Evolutionary conservation across 805 yeast species (phyloP).

Genomic region (Metschnikowia henanensis): DNA sequence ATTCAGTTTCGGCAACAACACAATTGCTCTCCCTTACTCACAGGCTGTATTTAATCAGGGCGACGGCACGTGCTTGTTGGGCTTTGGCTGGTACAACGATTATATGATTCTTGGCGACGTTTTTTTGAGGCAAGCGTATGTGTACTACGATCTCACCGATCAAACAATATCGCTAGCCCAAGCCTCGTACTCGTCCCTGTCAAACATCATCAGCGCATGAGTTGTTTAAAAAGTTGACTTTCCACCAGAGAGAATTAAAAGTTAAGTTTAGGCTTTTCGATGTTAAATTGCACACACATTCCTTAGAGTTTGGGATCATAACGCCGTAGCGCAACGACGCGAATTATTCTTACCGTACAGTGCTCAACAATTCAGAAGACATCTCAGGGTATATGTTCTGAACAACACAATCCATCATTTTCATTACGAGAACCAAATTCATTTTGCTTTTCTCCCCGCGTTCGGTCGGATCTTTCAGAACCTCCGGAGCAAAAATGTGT

Average conservation of each 20-base stretch:
- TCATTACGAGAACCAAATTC: conserved; percentile 24
- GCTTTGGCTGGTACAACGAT: conserved; percentile 7
- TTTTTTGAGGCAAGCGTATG: conserved; percentile 18
- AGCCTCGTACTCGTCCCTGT: conserved; percentile 8
- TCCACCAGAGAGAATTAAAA: too few relatives aligned
- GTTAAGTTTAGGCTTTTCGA: too few relatives aligned
- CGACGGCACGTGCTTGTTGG: conserved; percentile 10
- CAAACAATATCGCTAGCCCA: conserved; percentile 15
- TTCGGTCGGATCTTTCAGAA: too few relatives aligned
- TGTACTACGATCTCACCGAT: conserved; percentile 17
- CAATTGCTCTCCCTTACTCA: conserved; percentile 4
- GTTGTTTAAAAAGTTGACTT: conserved; percentile 13
- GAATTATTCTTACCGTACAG: conserved; percentile 11
- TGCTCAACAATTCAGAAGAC: neutral
- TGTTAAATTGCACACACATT: too few relatives aligned
- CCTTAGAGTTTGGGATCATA: too few relatives aligned
- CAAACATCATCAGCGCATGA: conserved; percentile 12
- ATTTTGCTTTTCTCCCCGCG: conserved; percentile 10
- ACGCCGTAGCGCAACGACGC: too few relatives aligned
- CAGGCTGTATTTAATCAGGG: conserved; percentile 8
- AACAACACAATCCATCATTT: conserved; percentile 24
- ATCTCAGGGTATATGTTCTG: conserved; percentile 27
- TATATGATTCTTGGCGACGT: conserved; percentile 14
- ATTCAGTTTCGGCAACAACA: conserved; percentile 10
- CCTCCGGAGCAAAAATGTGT: conserved; percentile 17